phyloP scores from a whole-genome alignment of 2,329 filamentous ascomycete species.

The Alternaria sp. region DNA sequence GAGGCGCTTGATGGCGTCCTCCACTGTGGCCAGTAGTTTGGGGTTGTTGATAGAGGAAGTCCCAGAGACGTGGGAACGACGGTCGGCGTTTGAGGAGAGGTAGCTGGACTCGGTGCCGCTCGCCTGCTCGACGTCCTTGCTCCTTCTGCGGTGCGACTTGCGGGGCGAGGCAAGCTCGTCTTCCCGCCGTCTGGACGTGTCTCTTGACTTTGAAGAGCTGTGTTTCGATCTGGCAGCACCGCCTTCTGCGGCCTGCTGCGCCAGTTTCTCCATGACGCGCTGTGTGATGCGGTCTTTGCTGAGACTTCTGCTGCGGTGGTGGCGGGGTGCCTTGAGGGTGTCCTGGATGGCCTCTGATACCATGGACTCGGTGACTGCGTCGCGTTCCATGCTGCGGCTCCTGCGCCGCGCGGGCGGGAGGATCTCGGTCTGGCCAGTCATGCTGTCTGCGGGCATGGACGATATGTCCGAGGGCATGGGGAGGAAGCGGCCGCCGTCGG shows the following conservation, averaged over 20 bases:
- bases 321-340: conserved; percentile 64
- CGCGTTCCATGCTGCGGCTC: conserved; percentile 58
- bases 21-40: conserved; percentile 86
- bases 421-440: conserved; percentile 64
- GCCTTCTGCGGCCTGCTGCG: conserved; percentile 57
- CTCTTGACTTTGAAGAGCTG: conserved; percentile 15
- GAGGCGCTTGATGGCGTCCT: conserved; percentile 87
- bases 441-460: conserved; percentile 75
- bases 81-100: conserved; percentile 64
- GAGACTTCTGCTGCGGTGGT: conserved; percentile 66
- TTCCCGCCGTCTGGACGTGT: conserved; percentile 27
- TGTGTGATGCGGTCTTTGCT: conserved; percentile 72
- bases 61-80: conserved; percentile 57
- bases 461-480: conserved; percentile 84
- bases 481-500: conserved; percentile 69
- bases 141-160: conserved; percentile 48
- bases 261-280: conserved; percentile 71
- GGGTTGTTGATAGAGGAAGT: conserved; percentile 88
- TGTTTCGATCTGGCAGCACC: conserved; percentile 35
- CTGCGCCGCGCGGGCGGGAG: conserved; percentile 54
- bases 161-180: conserved; percentile 40
- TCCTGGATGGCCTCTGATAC: conserved; percentile 35
- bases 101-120: conserved; percentile 67
- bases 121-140: conserved; percentile 55
- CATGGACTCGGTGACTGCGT: conserved; percentile 35